Conservation (phyloP, 345 rosid species). For the rapeseed (Brassica napus) region DNA sequence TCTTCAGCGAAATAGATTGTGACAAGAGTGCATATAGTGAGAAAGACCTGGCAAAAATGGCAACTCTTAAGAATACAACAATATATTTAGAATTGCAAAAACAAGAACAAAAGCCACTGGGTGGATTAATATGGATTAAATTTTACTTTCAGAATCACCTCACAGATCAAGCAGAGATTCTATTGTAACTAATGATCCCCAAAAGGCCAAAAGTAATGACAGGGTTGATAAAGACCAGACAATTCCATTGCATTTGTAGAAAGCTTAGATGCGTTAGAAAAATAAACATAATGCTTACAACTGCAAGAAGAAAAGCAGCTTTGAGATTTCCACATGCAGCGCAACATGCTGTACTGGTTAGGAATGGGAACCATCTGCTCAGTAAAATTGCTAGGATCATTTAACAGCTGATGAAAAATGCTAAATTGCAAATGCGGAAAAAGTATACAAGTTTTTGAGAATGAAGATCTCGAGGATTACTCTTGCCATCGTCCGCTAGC, state of each 20-base stretch:
- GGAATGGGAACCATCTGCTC: constrained; percentile 97
- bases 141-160: neutral
- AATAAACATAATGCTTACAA: constrained; percentile 55
- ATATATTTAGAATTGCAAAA: neutral
- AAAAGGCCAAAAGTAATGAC: constrained; percentile 3
- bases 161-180: neutral
- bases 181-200: constrained; percentile 9
- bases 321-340: constrained; percentile 96
- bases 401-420: constrained; percentile 15
- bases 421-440: constrained; percentile 18
- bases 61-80: too few species aligned
- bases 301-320: constrained; percentile 95
- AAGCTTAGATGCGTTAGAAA: constrained; percentile 21
- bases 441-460: neutral
- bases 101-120: constrained; percentile 2
- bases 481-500: constrained; percentile 92
- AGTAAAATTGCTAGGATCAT: constrained; percentile 11
- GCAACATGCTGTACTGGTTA: constrained; percentile 86
- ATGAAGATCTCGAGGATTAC: constrained; percentile 44
- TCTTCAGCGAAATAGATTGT: constrained; percentile 89
- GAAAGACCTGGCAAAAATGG: too few species aligned
- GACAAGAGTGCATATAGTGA: constrained; percentile 74
- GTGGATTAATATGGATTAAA: neutral
- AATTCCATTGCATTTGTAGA: neutral
- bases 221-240: neutral